phyloP scores from a whole-genome alignment of 768 basidiomycete genomes.

The Suillus spraguei region DNA sequence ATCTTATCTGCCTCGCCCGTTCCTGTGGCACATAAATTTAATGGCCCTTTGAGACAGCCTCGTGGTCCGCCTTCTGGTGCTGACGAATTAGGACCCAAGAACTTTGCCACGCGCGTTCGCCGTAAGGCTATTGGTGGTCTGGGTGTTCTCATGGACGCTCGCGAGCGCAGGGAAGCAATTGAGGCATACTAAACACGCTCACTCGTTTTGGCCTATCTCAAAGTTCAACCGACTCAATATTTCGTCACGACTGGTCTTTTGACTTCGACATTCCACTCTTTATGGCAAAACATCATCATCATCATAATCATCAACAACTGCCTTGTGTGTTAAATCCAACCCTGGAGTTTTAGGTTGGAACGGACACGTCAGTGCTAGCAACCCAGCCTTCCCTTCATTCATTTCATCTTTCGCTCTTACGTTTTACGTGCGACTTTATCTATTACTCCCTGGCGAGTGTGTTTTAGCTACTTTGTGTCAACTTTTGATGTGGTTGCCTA shows the following conservation, averaged over 20 bases:
- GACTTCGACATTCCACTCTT: constrained; percentile 23
- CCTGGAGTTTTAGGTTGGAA: constrained; percentile 14
- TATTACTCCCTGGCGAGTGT: constrained; percentile 6
- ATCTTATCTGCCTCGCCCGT: constrained; percentile 32
- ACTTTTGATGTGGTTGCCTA: constrained; percentile 1
- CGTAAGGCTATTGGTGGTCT: constrained; percentile 84
- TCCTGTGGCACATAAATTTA: constrained; percentile 32
- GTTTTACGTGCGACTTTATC: constrained; percentile 8
- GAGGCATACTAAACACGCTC: constrained; percentile 58
- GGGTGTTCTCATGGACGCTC: constrained; percentile 76
- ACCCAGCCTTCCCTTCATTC: constrained; percentile 9
- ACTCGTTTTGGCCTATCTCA: constrained; percentile 6
- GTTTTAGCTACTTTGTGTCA: constrained; percentile 2
- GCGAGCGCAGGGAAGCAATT: constrained; percentile 76
- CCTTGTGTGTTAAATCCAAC: constrained; percentile 6
- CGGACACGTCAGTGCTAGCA: constrained; percentile 15
- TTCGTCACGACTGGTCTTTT: constrained; percentile 19
- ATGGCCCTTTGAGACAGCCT: constrained; percentile 80
- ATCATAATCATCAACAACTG: background rate
- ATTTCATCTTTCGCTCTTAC: constrained; percentile 5
- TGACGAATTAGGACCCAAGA: constrained; percentile 86
- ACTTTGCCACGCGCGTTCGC: constrained; percentile 85
- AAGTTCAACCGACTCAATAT: constrained; percentile 5
- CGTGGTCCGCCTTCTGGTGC: constrained; percentile 85
- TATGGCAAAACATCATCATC: constrained; percentile 1